Percentiles rank a stretch among this genome's conserved stretches.
These are phyloP conservation scores for Populus nigra DNA, from an alignment of 345 rosid genomes.

Conservation along the genomic window DNA sequence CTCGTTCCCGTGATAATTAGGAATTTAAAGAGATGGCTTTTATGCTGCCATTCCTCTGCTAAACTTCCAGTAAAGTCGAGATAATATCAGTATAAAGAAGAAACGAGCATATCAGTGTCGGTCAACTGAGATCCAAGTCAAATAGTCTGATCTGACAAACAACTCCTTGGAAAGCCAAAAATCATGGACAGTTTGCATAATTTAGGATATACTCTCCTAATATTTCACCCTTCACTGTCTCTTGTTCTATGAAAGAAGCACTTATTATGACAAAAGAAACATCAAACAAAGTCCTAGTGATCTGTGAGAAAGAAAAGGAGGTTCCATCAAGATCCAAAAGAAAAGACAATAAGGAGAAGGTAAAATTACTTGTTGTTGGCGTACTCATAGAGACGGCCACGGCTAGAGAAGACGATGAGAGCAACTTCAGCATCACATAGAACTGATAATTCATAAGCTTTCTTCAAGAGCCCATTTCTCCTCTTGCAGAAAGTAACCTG, in stretches of 20 bases:
- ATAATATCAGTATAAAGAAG: background rate
- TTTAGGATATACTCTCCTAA: background rate
- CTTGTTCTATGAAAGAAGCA: background rate
- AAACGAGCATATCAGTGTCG: background rate
- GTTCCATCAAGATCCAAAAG: background rate
- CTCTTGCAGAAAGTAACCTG: slow-evolving; percentile 97
- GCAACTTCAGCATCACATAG: slow-evolving; percentile 95
- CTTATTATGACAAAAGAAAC: background rate
- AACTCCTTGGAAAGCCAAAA: background rate
- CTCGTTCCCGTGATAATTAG: background rate
- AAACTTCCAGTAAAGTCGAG: background rate
- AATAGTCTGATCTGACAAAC: background rate
- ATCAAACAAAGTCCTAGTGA: background rate
- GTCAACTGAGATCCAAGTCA: slow-evolving; percentile 1
- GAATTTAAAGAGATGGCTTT: background rate
- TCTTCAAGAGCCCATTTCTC: slow-evolving; percentile 85
- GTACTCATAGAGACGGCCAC: slow-evolving; percentile 96
- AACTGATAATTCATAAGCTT: slow-evolving; percentile 84
- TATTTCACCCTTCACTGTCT: background rate
- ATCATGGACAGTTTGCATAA: background rate
- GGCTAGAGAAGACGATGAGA: slow-evolving; percentile 89
- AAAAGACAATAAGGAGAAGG: background rate
- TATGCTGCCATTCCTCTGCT: background rate
- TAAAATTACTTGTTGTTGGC: slow-evolving; percentile 75
- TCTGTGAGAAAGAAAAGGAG: background rate